Evolutionary conservation across 495 filamentous ascomycete species (phyloP).

Genomic region (Thozetella sp.): DNA sequence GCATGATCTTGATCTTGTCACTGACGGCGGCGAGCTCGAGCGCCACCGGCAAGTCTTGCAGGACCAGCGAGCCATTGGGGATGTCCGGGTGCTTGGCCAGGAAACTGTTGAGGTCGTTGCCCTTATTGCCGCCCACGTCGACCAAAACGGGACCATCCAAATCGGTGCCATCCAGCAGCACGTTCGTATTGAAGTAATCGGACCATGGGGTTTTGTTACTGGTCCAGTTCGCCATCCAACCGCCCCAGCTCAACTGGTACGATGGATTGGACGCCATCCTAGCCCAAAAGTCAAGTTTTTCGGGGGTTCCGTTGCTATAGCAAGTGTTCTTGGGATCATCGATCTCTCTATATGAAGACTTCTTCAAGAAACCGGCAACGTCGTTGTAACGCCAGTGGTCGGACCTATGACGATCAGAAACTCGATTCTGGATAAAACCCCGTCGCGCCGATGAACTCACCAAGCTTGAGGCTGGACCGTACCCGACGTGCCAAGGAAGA

Average conservation of each 20-base stretch:
- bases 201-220: slow-evolving; percentile 21
- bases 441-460: slow-evolving; percentile 5
- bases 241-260: slow-evolving; percentile 16
- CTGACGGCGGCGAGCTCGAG: slow-evolving; percentile 20
- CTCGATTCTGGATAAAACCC: not conserved
- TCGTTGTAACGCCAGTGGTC: slow-evolving; percentile 13
- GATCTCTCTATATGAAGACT: slow-evolving; percentile 19
- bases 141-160: slow-evolving; percentile 29
- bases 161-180: slow-evolving; percentile 20
- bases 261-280: slow-evolving; percentile 9
- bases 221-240: slow-evolving; percentile 16
- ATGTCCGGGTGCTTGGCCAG: slow-evolving; percentile 29
- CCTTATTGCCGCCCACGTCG: slow-evolving; percentile 43
- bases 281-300: slow-evolving; percentile 19
- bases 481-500: slow-evolving; percentile 7
- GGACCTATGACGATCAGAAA: slow-evolving; percentile 9
- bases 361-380: slow-evolving; percentile 19
- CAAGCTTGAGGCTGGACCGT: slow-evolving; percentile 1
- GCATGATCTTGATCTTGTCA: slow-evolving; percentile 25
- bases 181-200: slow-evolving; percentile 21
- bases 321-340: slow-evolving; percentile 15
- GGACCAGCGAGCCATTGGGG: slow-evolving; percentile 29
- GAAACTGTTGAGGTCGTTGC: slow-evolving; percentile 34
- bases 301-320: slow-evolving; percentile 15
- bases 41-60: slow-evolving; percentile 39